Evolutionary conservation across 179 eudicot species (phyloP).

Genomic region (Dionaea muscipula): DNA sequence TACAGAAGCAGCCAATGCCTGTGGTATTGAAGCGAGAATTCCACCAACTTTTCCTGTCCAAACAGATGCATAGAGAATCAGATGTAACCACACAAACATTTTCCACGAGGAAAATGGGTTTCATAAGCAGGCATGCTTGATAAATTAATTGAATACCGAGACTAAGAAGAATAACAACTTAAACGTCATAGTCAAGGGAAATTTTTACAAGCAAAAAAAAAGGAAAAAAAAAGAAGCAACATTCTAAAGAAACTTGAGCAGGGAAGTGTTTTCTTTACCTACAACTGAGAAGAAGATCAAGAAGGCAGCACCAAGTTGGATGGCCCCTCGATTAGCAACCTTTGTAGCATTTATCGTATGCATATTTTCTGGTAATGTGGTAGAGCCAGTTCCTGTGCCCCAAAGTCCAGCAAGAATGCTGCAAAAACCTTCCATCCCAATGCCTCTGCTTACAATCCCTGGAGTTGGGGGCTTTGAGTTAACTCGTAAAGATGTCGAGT

Average conservation of each 20-base stretch:
- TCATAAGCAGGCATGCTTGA: not conserved
- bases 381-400: conserved; percentile 87
- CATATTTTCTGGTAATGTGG: conserved; percentile 73
- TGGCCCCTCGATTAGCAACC: conserved; percentile 61
- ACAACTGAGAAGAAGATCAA: conserved; percentile 62
- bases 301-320: conserved; percentile 66
- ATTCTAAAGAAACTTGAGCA: too few species aligned
- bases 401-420: conserved; percentile 86
- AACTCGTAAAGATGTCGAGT: conserved; percentile 47
- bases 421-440: conserved; percentile 90
- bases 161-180: too few species aligned
- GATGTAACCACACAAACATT: not conserved
- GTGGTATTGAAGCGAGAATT: conserved; percentile 81
- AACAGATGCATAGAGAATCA: not conserved
- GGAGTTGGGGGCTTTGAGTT: conserved; percentile 72
- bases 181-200: too few species aligned
- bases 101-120: too few species aligned
- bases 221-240: too few species aligned
- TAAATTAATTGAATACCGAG: too few species aligned
- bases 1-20: conserved; percentile 70
- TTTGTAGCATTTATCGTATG: conserved; percentile 71
- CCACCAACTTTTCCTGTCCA: conserved; percentile 85
- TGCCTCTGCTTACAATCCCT: conserved; percentile 73
- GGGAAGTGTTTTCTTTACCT: too few species aligned
- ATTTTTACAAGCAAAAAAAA: too few species aligned